phyloP scores from a whole-genome alignment of 208 protist genomes.

The Trypanosoma lewisi region DNA sequence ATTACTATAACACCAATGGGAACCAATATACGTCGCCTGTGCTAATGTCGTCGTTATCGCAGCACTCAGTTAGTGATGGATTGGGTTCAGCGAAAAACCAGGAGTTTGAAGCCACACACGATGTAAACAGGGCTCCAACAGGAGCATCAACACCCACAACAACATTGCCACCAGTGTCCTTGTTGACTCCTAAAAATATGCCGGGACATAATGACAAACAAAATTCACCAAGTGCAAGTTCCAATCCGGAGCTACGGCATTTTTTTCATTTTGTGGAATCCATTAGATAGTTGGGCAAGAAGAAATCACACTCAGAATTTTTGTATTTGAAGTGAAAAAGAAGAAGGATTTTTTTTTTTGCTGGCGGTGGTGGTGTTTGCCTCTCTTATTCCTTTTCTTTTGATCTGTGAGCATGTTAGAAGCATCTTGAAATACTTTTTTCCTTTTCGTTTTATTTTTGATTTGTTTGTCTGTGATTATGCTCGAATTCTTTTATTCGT shows the following conservation, averaged over 20 bases:
- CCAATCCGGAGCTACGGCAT: constrained; percentile 18
- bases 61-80: neutral
- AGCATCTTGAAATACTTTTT: too few relatives aligned
- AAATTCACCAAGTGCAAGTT: constrained; percentile 8
- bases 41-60: neutral
- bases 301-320: neutral
- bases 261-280: constrained; percentile 24
- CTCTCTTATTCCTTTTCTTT: too few relatives aligned
- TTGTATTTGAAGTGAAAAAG: too few relatives aligned
- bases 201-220: neutral
- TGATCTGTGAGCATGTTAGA: too few relatives aligned
- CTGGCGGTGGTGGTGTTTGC: too few relatives aligned
- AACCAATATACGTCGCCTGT: neutral
- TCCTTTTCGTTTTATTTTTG: too few relatives aligned
- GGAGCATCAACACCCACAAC: neutral
- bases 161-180: neutral
- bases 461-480: too few relatives aligned
- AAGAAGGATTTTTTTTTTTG: too few relatives aligned
- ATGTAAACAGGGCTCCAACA: neutral
- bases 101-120: neutral
- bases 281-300: constrained; percentile 11
- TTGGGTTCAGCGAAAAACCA: neutral
- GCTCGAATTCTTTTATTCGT: too few relatives aligned
- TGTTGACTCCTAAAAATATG: neutral
- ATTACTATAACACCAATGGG: neutral